These are phyloP conservation scores for Claviceps sp. DNA, from an alignment of 2,329 filamentous ascomycete species.

Conservation along the genomic window DNA sequence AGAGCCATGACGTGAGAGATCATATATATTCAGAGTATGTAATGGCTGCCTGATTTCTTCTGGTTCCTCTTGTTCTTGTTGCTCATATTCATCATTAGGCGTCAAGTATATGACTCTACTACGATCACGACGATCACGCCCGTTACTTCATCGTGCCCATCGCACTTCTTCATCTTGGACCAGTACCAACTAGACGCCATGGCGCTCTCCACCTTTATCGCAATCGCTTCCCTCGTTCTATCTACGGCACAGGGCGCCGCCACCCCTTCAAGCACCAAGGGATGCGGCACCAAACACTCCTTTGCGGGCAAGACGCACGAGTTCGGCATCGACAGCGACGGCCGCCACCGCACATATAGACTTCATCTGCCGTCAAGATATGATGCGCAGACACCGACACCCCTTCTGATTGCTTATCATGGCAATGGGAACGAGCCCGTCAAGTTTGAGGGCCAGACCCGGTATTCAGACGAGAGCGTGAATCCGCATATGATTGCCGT, in stretches of 20 bases:
- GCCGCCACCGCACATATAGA: constrained; percentile 8
- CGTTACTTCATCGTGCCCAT: too few relatives aligned
- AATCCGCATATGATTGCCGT: constrained; percentile 25
- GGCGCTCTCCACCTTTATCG: too few relatives aligned
- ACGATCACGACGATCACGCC: too few relatives aligned
- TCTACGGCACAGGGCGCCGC: neutral
- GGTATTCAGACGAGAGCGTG: constrained; percentile 24
- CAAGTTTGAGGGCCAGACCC: constrained; percentile 19
- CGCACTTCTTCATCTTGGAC: too few relatives aligned
- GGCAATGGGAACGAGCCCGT: constrained; percentile 24
- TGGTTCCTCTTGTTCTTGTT: too few relatives aligned
- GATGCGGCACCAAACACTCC: constrained; percentile 10
- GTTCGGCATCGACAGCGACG: constrained; percentile 13
- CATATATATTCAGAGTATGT: too few relatives aligned
- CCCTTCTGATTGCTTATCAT: constrained; percentile 34
- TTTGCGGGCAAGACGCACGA: constrained; percentile 10
- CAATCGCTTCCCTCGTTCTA: too few relatives aligned
- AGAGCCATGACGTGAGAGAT: too few relatives aligned
- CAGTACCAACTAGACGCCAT: too few relatives aligned
- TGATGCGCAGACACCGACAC: constrained; percentile 17
- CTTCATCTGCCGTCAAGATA: constrained; percentile 18
- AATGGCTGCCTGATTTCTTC: too few relatives aligned
- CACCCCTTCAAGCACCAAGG: constrained; percentile 1
- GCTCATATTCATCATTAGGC: too few relatives aligned
- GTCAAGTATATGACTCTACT: too few relatives aligned